Evolutionary conservation across 2,329 filamentous ascomycete species (phyloP).

Genomic region (Arachnomyces sp.): DNA sequence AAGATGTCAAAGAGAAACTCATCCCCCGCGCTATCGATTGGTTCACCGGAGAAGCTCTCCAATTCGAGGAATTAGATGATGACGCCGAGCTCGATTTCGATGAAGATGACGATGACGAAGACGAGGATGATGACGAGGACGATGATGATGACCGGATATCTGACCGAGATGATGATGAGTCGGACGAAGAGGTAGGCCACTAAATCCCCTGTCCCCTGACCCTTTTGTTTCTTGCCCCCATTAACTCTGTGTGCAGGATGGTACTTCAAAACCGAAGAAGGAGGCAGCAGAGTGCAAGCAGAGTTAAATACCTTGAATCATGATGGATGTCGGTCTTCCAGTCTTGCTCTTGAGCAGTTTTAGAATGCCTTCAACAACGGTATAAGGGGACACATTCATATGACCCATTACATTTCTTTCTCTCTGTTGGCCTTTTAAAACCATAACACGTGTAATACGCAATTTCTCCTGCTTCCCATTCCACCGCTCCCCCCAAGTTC

Average conservation of each 20-base stretch:
- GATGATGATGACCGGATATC: constrained; percentile 77
- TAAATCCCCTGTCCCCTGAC: too few species aligned
- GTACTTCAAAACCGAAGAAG: constrained; percentile 82
- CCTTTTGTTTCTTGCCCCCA: neutral
- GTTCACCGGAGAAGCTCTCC: constrained; percentile 97
- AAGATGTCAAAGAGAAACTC: constrained; percentile 99
- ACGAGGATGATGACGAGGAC: constrained; percentile 76
- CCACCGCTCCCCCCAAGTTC: too few species aligned
- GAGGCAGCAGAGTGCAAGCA: constrained; percentile 95
- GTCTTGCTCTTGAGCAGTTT: too few species aligned
- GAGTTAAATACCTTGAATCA: constrained; percentile 52
- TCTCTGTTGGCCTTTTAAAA: constrained; percentile 5
- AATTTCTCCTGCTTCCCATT: too few species aligned
- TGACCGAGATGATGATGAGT: constrained; percentile 54
- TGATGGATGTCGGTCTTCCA: constrained; percentile 44
- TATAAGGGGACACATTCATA: constrained; percentile 20
- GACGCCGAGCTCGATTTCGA: constrained; percentile 75
- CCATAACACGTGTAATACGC: constrained; percentile 9
- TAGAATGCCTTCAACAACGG: too few species aligned
- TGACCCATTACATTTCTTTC: constrained; percentile 14
- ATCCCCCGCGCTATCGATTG: constrained; percentile 98
- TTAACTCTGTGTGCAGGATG: constrained; percentile 53
- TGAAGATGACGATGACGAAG: constrained; percentile 87
- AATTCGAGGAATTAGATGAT: constrained; percentile 87
- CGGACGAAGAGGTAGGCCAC: constrained; percentile 42